Evolutionary conservation across 441 rosid genomes (phyloP), one percentile per base, ranked within the genome.

Genomic region (Syzygium syzygioides): DNA sequence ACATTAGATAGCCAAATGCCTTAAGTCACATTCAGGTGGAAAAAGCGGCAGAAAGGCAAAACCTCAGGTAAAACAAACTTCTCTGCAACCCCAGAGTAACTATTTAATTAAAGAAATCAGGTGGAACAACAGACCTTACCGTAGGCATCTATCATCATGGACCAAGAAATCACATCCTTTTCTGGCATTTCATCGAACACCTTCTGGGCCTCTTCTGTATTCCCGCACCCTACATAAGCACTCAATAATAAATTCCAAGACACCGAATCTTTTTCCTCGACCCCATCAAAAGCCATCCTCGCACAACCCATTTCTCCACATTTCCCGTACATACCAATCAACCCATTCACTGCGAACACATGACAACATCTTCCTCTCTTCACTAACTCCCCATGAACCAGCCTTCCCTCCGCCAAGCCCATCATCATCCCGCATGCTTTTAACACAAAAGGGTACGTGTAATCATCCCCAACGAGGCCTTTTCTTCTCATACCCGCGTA

Each of bases 251-350:
- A 85, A 68, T 92, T 92, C 92, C 92, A 90, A 19, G 92, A 90
- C 64, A 85, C 87, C 60, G 86, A 60, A 79, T 92, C 92, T 86
- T 87, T 89, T 17, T 28, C 48, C 56, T n/a, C 89, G 88, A 79
- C 68, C 86, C 86, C 89, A 37, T 88, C 91, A 56, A 92, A 90
- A n/a, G 89, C 89, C 66, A 55, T 87, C 32, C 66, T 86, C 30
- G 93, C 92, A 71, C 71, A 90, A 59, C 53, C 90, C 32, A 91
- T 50, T 54, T 85, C 88, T 37, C 90, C 90, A 53, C 89, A 90
- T 86, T 68, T 91, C 28, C 90, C 71, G n/a, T 90, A 91, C 92
- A 92, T 90, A 52, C 91, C 92, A 55, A 91, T 91, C 92, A 92
- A 86, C 32, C 90, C 91, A 85, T 91, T 92, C 59, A 83, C 87